Conservation (phyloP, 345 rosid species). For the Aquilaria sinensis region DNA sequence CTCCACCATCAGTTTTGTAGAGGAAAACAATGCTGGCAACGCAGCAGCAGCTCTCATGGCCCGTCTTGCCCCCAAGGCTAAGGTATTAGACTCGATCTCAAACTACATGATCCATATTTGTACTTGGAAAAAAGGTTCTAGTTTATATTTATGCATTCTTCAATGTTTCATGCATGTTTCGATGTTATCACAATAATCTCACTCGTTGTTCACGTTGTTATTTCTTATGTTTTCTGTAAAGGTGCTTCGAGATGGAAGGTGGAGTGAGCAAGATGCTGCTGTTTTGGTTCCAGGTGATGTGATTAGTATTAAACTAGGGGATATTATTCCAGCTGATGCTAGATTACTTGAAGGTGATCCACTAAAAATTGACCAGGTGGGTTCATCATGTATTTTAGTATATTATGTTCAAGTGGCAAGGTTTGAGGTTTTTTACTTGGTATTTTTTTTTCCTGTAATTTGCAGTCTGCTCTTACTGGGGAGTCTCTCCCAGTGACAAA, state of each 20-base stretch:
- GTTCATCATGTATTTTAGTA: neutral
- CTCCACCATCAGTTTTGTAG: constrained; percentile 96
- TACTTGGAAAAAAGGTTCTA: too few relatives aligned
- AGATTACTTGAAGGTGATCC: constrained; percentile 96
- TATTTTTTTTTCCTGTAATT: constrained; percentile 6
- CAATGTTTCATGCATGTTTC: too few relatives aligned
- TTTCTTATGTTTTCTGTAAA: constrained; percentile 20
- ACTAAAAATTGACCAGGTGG: constrained; percentile 89
- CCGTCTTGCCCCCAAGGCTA: constrained; percentile 88
- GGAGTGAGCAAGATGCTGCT: constrained; percentile 94
- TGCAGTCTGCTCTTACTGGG: constrained; percentile 95
- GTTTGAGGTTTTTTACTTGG: constrained; percentile 12
- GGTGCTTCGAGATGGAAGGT: constrained; percentile 96
- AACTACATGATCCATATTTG: neutral
- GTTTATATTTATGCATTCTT: too few relatives aligned
- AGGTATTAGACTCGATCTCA: constrained; percentile 42
- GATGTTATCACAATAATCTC: too few relatives aligned
- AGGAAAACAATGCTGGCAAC: constrained; percentile 96
- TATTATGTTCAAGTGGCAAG: constrained; percentile 10
- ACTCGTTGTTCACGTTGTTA: neutral
- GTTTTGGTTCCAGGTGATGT: constrained; percentile 91
- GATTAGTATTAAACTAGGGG: constrained; percentile 86
- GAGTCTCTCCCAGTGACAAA: constrained; percentile 98
- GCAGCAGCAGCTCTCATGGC: constrained; percentile 99
- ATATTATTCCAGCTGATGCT: constrained; percentile 97